These are phyloP conservation scores for Encephalitozoon romaleae DNA, from an alignment of 371 early-diverging fungal species.

Conservation along the genomic window DNA sequence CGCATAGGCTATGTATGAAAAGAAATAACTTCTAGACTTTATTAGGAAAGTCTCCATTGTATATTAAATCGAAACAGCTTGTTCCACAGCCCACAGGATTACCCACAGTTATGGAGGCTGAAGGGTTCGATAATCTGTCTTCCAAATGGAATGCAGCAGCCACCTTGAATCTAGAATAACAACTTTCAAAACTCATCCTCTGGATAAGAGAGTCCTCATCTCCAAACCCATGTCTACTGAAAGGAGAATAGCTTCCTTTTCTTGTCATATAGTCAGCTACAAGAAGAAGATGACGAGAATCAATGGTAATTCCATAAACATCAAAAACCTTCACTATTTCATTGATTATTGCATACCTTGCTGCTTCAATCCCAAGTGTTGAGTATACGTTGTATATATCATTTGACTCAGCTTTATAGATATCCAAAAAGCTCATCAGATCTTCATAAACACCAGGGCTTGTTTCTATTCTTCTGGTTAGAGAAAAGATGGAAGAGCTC, in stretches of 20 bases:
- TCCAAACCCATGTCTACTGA: conserved; percentile 36
- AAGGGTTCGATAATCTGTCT: conserved; percentile 76
- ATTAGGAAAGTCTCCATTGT: conserved; percentile 20
- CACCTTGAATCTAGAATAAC: conserved; percentile 38
- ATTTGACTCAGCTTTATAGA: conserved; percentile 68
- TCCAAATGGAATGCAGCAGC: conserved; percentile 33
- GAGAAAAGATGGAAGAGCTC: conserved; percentile 24
- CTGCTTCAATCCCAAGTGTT: conserved; percentile 97
- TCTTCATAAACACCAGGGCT: conserved; percentile 80
- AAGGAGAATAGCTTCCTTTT: conserved; percentile 33
- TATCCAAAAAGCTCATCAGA: conserved; percentile 65
- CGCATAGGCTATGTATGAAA: no score
- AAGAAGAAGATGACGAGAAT: conserved; percentile 83
- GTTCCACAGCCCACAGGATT: conserved; percentile 82
- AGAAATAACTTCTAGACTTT: not conserved
- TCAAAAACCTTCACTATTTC: conserved; percentile 89
- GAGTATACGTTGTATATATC: conserved; percentile 80
- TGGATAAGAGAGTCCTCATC: conserved; percentile 39
- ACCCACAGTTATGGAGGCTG: conserved; percentile 80
- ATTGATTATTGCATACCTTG: conserved; percentile 78
- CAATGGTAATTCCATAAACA: conserved; percentile 87
- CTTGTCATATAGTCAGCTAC: conserved; percentile 92
- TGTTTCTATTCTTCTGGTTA: not conserved
- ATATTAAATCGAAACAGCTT: conserved; percentile 67
- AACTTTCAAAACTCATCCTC: conserved; percentile 57